A percentile compares a stretch with the other conserved stretches of the same genome.
Evolutionary conservation across 352 stramenopile genomes (phyloP).

Genomic region (Saprolegnia diclina): DNA sequence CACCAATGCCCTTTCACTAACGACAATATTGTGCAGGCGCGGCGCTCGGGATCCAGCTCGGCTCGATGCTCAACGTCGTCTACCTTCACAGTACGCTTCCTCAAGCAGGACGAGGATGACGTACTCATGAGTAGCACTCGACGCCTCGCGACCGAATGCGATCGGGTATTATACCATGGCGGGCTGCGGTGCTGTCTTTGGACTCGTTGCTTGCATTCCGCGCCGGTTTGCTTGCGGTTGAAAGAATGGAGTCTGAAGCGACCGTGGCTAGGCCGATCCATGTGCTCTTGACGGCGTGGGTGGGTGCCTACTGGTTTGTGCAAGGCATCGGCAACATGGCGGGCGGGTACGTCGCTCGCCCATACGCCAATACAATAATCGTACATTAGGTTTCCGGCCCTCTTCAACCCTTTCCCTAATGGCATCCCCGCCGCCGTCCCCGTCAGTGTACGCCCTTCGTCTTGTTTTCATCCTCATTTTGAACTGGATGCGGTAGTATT

Average conservation of each 20-base stretch:
- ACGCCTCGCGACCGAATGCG: conserved; percentile 6
- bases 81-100: conserved; percentile 16
- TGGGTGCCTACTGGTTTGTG: conserved; percentile 23
- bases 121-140: not conserved
- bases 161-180: conserved; percentile 22
- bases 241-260: not conserved
- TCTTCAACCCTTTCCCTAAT: conserved; percentile 22
- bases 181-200: not conserved
- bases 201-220: conserved; percentile 4
- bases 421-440: conserved; percentile 2
- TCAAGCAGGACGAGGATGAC: not conserved
- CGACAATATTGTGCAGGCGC: conserved; percentile 1
- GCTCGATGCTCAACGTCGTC: conserved; percentile 22
- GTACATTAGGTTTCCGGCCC: conserved; percentile 16
- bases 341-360: conserved; percentile 14
- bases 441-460: not conserved
- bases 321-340: conserved; percentile 15
- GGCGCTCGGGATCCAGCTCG: conserved; percentile 20
- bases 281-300: conserved; percentile 23
- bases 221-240: not conserved
- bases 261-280: conserved; percentile 2
- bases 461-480: not conserved
- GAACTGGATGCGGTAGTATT: conserved; percentile 3
- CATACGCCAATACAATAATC: not conserved
- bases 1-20: not conserved